Evolutionary conservation across 2,329 filamentous ascomycete species (phyloP).

Genomic region (Hymenoscyphus scutula): DNA sequence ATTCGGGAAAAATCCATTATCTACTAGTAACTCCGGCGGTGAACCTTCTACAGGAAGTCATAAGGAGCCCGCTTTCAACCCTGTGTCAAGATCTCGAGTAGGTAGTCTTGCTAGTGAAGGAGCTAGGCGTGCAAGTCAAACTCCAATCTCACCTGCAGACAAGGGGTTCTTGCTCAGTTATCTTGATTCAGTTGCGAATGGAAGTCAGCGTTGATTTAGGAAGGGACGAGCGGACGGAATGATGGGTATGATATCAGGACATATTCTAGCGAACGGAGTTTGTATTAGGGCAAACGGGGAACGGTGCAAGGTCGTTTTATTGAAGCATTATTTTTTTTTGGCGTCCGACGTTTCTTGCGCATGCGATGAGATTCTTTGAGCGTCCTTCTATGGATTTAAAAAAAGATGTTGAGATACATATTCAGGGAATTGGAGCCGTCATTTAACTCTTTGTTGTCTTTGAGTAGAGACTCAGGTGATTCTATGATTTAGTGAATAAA

Average conservation of each 20-base stretch:
- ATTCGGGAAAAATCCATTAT: constrained; percentile 28
- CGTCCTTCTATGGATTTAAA: neutral
- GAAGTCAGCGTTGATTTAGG: constrained; percentile 15
- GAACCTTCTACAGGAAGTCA: constrained; percentile 16
- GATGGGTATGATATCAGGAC: neutral
- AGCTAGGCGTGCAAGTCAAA: constrained; percentile 47
- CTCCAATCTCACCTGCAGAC: constrained; percentile 65
- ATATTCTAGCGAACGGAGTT: neutral
- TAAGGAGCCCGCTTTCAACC: constrained; percentile 16
- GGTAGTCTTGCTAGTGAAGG: constrained; percentile 26
- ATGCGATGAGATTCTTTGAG: neutral
- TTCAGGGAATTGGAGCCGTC: neutral
- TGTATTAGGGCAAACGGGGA: neutral
- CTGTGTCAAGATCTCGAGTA: constrained; percentile 32
- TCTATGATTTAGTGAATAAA: too few species aligned
- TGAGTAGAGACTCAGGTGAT: too few species aligned
- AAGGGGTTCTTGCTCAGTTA: constrained; percentile 76
- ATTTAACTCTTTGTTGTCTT: neutral
- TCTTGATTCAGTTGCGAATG: constrained; percentile 50
- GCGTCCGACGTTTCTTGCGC: neutral
- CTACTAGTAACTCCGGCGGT: constrained; percentile 11
- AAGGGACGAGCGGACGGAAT: neutral
- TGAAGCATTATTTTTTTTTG: neutral
- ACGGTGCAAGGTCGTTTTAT: neutral
- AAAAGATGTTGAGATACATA: neutral